These are phyloP conservation scores for Arctium lappa DNA, from an alignment of 129 eudicot genomes.

Conservation along the genomic window DNA sequence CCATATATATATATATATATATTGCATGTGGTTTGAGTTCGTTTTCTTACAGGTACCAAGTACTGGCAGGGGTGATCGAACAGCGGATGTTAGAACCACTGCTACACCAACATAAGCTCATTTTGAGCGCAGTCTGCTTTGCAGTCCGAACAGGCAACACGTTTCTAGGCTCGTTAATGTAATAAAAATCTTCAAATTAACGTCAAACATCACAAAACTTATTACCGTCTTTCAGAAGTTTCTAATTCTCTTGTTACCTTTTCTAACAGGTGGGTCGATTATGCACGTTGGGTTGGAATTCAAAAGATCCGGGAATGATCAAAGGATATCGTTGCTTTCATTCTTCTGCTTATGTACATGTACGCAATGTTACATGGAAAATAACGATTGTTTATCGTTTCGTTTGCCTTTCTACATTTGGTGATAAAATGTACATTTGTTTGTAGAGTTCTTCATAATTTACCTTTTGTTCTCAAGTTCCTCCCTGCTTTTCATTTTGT, in stretches of 20 bases:
- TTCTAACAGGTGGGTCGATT: constrained; percentile 81
- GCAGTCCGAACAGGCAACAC: constrained; percentile 96
- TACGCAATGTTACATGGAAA: constrained; percentile 10
- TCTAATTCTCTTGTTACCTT: not conserved
- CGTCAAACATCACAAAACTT: not conserved
- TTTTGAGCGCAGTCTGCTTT: constrained; percentile 76
- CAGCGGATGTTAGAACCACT: constrained; percentile 75
- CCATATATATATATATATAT: not conserved
- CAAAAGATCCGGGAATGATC: constrained; percentile 64
- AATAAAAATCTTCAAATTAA: constrained; percentile 22
- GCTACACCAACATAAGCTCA: constrained; percentile 70
- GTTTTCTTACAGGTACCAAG: constrained; percentile 62
- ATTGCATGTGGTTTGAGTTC: not conserved
- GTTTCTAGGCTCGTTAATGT: constrained; percentile 74
- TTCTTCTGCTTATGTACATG: constrained; percentile 18
- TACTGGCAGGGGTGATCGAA: constrained; percentile 85
- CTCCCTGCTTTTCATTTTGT: not conserved
- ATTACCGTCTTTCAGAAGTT: not conserved
- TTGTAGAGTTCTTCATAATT: constrained; percentile 12
- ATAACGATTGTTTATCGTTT: constrained; percentile 9
- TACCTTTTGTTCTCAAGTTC: not conserved
- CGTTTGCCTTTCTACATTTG: not conserved
- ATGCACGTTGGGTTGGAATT: constrained; percentile 76
- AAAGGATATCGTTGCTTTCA: constrained; percentile 6
- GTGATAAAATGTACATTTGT: constrained; percentile 14